Conservation (phyloP, 768 basidiomycete genomes). For the Boletus sensibilis region DNA sequence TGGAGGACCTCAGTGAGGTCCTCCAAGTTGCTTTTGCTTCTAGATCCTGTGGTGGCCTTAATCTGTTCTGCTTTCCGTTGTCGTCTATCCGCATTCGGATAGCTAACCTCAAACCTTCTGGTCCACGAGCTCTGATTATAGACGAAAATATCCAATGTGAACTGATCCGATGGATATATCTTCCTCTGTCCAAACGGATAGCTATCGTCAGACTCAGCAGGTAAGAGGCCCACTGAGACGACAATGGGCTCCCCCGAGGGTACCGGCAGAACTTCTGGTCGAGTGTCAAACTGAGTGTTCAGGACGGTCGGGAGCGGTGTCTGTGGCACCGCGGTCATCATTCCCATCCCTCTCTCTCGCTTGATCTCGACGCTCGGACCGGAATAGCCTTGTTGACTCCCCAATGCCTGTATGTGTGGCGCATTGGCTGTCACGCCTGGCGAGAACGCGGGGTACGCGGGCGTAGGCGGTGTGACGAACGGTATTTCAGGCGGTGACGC, state of each 20-base stretch:
- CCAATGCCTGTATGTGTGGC: slow-evolving; percentile 54
- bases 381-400: slow-evolving; percentile 46
- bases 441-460: slow-evolving; percentile 72
- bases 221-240: slow-evolving; percentile 61
- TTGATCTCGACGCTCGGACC: slow-evolving; percentile 66
- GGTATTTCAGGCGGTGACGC: slow-evolving; percentile 15
- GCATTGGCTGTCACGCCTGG: slow-evolving; percentile 43
- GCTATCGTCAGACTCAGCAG: slow-evolving; percentile 19
- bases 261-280: slow-evolving; percentile 8
- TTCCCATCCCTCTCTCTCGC: slow-evolving; percentile 50
- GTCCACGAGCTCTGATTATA: slow-evolving; percentile 79
- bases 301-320: slow-evolving; percentile 57
- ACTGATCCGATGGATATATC: slow-evolving; percentile 72
- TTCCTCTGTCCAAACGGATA: slow-evolving; percentile 34
- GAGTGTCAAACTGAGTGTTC: slow-evolving; percentile 39
- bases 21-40: slow-evolving; percentile 24
- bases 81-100: slow-evolving; percentile 53
- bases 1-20: too few species aligned
- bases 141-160: slow-evolving; percentile 84
- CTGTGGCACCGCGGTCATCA: slow-evolving; percentile 37
- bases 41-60: slow-evolving; percentile 14
- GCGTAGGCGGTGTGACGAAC: slow-evolving; percentile 50
- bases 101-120: slow-evolving; percentile 73
- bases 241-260: slow-evolving; percentile 56
- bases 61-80: slow-evolving; percentile 36